Base-by-base conservation (phyloP, 1,284 basidiomycete genomes). In the Thelephora terrestris region DNA sequence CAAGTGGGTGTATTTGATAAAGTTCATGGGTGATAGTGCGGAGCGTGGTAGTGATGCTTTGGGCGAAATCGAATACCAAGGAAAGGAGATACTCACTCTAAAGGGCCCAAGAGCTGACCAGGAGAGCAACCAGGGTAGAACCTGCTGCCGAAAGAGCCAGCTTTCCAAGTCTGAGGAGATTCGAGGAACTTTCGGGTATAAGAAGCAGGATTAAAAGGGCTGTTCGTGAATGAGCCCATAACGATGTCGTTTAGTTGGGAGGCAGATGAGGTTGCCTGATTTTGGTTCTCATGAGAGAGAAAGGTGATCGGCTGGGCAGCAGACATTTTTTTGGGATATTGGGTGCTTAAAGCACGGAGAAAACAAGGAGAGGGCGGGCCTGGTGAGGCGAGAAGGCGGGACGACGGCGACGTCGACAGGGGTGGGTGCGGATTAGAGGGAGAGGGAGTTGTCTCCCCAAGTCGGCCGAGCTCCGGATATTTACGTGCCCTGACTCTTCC, bases 161-260 rank as follows among this genome's bases (percentile, higher is more conserved):
- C 68, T 3, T 78, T 70, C 74, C 79, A 85, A 12, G 82, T 85
- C 45, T 82, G 68, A 45, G 83, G 83, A 0, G 82, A 85, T 47
- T 81, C 81, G 10, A 85, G 67, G 60, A 82, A 78, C 56, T 79
- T 74, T 45, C 78, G 68, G 39, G 76, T 75, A 64, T 78, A 83
- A 0, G 78, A 78, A 10, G 78, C 74, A 20, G 79, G 69, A 57
- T 78, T 79, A 64, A 81, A 81, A 12, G 70, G 67, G 46, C 71
- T 73, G 46, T 67, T 67, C 2, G 68, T 67, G 61, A 73, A 79
- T 0, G 77, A 79, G 49, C 63, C 56, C 68, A 74, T 74, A 21
- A 56, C 38, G 51, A 64, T 60, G 60, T 72, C 69, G 43, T 57
- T 48, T 39, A 58, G 51, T 43, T 60, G 53, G 47, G 57, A 47